Base-by-base conservation (phyloP, 2,329 filamentous ascomycete species). In the Calcarisporium arbuscula region DNA sequence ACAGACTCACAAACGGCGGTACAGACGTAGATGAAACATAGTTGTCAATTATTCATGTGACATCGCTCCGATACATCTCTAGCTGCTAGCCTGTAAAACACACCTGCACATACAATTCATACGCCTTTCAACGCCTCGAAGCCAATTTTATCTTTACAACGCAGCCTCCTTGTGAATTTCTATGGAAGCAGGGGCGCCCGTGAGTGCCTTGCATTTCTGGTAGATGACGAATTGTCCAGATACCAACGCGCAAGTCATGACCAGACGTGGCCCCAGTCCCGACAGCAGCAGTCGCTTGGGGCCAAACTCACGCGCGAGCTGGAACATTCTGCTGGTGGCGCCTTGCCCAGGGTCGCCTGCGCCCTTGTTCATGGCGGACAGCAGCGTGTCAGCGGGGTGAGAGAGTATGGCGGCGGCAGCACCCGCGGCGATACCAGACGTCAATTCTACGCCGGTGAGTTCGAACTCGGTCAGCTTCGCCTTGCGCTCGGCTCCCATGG, bases 391-490 rank as follows among this genome's bases (percentile, higher is more conserved):
- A 43, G 88, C 88, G 25, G 88, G 88, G 61, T 95, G 88, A 23
- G 87, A 94, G 53, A 95, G 76, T 39, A 94, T 71, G 42, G 88
- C 88, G 25, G 88, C 87, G 34, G 86, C 88, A 52, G 90, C 85
- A 74, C 88, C 88, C 36, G 88, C 88, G 39, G 89, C 76, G 49
- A 94, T 70, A 70, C 88, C 88, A 48, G 85, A 89, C 26, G 83
- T 78, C 53, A 95, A 74, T 70, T 94, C 94, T 57, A 94, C 80
- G 51, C 74, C 75, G 30, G 88, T 94, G 59, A 85, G 82, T 56
- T 81, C 78, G 46, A 80, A 70, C 47, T 77, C 72, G 40, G 80
- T 81, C 50, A 85, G 69, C 46, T 67, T 74, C 43, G 73, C 72
- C 70, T 90, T 92, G 39, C 62, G 60, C 48, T 72, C 67, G 11